phyloP scores from a whole-genome alignment of 140 eudicot genomes.

The Ambrosia hybrid region DNA sequence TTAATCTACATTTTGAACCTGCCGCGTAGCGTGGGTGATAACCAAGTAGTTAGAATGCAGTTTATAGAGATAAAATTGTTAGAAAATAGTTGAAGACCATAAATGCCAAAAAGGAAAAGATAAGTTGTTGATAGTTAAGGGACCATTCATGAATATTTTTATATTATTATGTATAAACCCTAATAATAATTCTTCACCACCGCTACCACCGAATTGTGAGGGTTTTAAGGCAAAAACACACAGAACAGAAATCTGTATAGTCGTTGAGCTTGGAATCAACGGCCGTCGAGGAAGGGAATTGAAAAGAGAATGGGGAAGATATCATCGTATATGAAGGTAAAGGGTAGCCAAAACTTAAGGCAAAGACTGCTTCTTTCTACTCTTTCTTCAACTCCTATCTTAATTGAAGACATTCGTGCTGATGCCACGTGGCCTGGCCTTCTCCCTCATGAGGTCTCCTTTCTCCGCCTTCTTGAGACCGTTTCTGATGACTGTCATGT shows the following conservation, averaged over 20 bases:
- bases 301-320: constrained; percentile 42
- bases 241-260: not conserved
- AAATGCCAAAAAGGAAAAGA: too few relatives aligned
- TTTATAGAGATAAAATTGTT: too few relatives aligned
- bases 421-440: constrained; percentile 85
- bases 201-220: not conserved
- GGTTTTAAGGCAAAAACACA: constrained; percentile 23
- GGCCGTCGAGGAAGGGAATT: constrained; percentile 3
- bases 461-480: constrained; percentile 74
- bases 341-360: constrained; percentile 75
- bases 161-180: too few relatives aligned
- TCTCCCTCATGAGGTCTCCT: constrained; percentile 70
- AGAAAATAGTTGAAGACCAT: too few relatives aligned
- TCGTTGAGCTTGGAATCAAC: not conserved
- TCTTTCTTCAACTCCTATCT: constrained; percentile 66
- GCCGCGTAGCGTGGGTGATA: too few relatives aligned
- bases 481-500: constrained; percentile 73
- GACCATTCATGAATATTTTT: too few relatives aligned
- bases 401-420: constrained; percentile 79
- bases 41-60: too few relatives aligned
- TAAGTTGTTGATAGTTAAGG: too few relatives aligned
- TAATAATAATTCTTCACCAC: too few relatives aligned
- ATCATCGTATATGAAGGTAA: constrained; percentile 52
- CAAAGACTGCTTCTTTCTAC: constrained; percentile 66
- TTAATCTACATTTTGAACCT: too few relatives aligned